Evolutionary conservation across 1,284 basidiomycete species (phyloP).

Genomic region (Trichosporon sp.): DNA sequence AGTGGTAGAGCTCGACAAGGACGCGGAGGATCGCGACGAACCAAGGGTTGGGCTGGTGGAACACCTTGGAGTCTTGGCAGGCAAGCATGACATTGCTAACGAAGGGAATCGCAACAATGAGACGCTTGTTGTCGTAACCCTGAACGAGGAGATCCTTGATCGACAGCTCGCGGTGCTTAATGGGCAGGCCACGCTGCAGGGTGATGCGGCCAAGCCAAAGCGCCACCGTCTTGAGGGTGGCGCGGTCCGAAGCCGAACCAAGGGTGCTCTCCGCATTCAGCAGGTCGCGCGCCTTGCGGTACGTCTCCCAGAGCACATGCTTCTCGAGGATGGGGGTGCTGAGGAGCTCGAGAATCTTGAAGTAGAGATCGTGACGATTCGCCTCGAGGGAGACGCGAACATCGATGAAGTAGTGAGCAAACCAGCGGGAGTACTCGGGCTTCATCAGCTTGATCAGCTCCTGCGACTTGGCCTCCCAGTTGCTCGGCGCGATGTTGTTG

Average conservation of each 20-base stretch:
- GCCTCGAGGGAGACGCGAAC: constrained; percentile 94
- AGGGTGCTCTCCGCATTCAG: constrained; percentile 91
- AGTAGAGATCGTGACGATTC: constrained; percentile 94
- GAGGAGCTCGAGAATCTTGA: constrained; percentile 84
- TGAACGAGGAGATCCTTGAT: constrained; percentile 96
- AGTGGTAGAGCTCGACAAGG: constrained; percentile 92
- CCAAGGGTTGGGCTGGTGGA: constrained; percentile 97
- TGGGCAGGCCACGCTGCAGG: constrained; percentile 83
- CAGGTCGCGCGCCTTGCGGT: constrained; percentile 75
- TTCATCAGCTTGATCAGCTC: constrained; percentile 81
- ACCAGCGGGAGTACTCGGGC: constrained; percentile 83
- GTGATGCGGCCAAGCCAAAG: constrained; percentile 94
- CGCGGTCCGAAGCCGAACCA: constrained; percentile 76
- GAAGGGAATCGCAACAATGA: constrained; percentile 95
- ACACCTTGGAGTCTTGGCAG: constrained; percentile 81
- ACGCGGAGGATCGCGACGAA: constrained; percentile 89
- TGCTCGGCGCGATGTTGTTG: constrained; percentile 93
- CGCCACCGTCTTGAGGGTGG: constrained; percentile 86
- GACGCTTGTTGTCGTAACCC: constrained; percentile 85
- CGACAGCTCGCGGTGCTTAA: constrained; percentile 87
- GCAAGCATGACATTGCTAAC: constrained; percentile 96
- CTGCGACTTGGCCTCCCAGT: constrained; percentile 78
- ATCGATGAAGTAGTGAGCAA: constrained; percentile 94
- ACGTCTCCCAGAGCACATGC: constrained; percentile 88
- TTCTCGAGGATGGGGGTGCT: constrained; percentile 62